Base-by-base conservation (phyloP, 148 eudicot species). In the Arctostaphylos glauca region DNA sequence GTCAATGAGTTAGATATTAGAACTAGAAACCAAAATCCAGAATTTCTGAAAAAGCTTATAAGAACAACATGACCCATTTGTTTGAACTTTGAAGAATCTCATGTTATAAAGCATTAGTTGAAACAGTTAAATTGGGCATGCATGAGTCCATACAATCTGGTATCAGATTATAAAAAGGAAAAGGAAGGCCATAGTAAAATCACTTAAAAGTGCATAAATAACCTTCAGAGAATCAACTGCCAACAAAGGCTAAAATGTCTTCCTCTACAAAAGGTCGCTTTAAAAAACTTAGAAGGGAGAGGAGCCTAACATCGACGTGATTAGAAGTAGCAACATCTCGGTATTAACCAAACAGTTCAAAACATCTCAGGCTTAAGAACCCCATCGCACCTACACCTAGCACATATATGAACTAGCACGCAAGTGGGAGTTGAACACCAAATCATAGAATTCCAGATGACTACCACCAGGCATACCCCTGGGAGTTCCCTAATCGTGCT, bases 1-100 rank as follows among this genome's bases (percentile, higher is more conserved):
- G 92, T 80, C 85, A 83, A 68, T 78, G 56, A 3, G 15, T 23
- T 74, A 80, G 81, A 67, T 53, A 49, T 7, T 7, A 86, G 38
- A 50, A 82, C 76, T 43, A 83, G 41, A 70, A 46, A 38, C 31
- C 18, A 14, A 75, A 71, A 53, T 52, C 16, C 31, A 78, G 6
- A 10, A 14, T 55, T 53, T 70, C 62, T 19, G 25, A 55, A 56
- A 68, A 38, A 56, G 71, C 3, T 77, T 16, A 43, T 10, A 58
- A 78, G 43, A 76, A 25, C 38, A 68, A 23, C 21, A 41, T 70
- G n/a, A 47, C 14, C 0, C 21, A 46, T 67, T 58, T 0, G 59
- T n/a, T 50, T 50, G 25, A 62, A 50, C 13, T 19, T 49, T 41
- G 23, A 60, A 38, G 13, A 74, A 60, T 41, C 10, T 53, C 44